These are phyloP conservation scores for Mortierella sp. DNA, from an alignment of 371 early-diverging fungal species.

Conservation along the genomic window DNA sequence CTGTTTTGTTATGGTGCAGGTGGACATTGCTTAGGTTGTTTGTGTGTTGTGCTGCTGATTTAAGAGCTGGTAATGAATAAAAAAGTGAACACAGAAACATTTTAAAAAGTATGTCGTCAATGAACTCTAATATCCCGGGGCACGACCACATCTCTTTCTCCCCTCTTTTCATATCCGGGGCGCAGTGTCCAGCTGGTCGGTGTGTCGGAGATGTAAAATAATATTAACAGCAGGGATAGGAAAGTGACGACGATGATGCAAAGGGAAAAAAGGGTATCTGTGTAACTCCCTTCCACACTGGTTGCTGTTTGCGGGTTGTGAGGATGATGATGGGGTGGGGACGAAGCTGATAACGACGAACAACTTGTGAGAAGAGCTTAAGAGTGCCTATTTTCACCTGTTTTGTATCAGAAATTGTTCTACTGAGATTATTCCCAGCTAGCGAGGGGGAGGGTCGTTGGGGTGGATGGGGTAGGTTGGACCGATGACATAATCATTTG, in stretches of 20 bases:
- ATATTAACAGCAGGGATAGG: background rate
- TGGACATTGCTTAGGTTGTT: background rate
- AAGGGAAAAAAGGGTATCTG: background rate
- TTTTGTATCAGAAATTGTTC: background rate
- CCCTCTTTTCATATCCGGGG: background rate
- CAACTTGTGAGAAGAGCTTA: background rate
- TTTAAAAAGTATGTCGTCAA: background rate
- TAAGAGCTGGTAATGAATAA: conserved; percentile 12
- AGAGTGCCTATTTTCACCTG: background rate
- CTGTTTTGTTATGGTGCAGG: background rate
- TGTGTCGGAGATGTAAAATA: background rate
- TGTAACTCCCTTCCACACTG: background rate
- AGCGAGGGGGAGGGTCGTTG: too few relatives aligned
- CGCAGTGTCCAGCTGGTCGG: background rate
- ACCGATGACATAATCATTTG: conserved; percentile 10
- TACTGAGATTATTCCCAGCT: background rate
- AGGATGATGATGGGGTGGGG: background rate
- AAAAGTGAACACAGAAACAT: conserved; percentile 3
- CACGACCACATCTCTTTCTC: background rate
- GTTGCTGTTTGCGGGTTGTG: background rate
- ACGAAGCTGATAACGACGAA: background rate
- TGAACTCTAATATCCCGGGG: conserved; percentile 5
- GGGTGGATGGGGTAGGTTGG: background rate
- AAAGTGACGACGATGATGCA: background rate
- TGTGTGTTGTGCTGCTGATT: conserved; percentile 18